Base-by-base conservation (phyloP, 441 rosid species). In the Omphalea diandra region DNA sequence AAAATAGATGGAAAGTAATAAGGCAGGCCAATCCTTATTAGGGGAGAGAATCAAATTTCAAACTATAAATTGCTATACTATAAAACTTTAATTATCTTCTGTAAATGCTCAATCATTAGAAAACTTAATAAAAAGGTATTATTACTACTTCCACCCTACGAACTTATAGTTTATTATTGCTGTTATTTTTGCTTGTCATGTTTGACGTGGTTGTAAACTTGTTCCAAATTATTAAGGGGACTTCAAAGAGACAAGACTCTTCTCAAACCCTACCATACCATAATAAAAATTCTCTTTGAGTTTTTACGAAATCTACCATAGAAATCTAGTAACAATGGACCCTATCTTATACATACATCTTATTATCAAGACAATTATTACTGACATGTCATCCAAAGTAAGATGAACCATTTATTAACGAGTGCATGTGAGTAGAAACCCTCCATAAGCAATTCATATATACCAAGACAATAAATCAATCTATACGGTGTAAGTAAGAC, bases 341-440 rank as follows among this genome's bases (percentile, higher is more conserved):
- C n/a, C n/a, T n/a, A n/a, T n/a, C n/a, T n/a, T n/a, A n/a, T n/a
- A n/a, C 4, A 64, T 29, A 31, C 7, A 64, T 24, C 7, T 27
- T 31, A 65, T 64, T 64, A 47, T 18, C 18, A 17, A 20, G 26
- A 8, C 27, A 63, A 63, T 46, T 64, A 64, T 49, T 49, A n/a
- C 57, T 20, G 67, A 29, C 57, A 47, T 33, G 50, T 47, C 40
- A 5, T 31, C 36, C n/a, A 65, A 46, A 65, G 10, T 32, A n/a
- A 43, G 55, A 63, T 17, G 52, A 26, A 20, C 67, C n/a, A 7
- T 44, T 2, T 49, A 44, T 31, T 44, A 46, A 36, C 52, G 26
- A 12, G 33, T 2, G 24, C 29, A 11, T n/a, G 43, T n/a, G 43
- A 36, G 29, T 22, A 35, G 43, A 18, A 18, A 36, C 9, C 36